Percentiles rank a stretch among this genome's conserved stretches.
Conservation (phyloP, 192 early-diverging fungal genomes). For the Dissophora ornata region DNA sequence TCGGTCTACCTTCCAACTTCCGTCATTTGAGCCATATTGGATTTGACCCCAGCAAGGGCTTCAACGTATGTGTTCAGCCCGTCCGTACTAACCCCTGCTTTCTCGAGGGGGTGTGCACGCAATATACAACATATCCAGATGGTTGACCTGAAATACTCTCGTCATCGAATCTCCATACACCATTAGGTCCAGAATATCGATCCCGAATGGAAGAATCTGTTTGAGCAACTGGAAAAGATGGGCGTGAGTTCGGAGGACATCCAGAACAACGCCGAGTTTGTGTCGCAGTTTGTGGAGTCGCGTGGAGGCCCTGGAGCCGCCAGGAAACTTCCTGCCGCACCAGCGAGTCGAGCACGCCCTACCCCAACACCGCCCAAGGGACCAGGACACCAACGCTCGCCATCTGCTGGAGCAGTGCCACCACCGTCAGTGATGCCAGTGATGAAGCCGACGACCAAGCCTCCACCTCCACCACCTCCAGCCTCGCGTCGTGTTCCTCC, state of each 20-base stretch:
- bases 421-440: slow-evolving; percentile 31
- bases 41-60: slow-evolving; percentile 68
- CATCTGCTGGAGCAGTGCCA: slow-evolving; percentile 34
- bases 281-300: slow-evolving; percentile 74
- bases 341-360: slow-evolving; percentile 32
- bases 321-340: slow-evolving; percentile 29
- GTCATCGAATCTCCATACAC: not conserved
- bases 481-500: slow-evolving; percentile 47
- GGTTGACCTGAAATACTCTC: no score
- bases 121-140: no score
- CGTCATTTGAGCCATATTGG: slow-evolving; percentile 73
- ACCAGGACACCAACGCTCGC: slow-evolving; percentile 46
- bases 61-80: slow-evolving; percentile 53
- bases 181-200: slow-evolving; percentile 72
- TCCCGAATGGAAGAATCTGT: slow-evolving; percentile 76
- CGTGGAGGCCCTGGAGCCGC: slow-evolving; percentile 61
- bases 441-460: slow-evolving; percentile 46
- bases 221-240: slow-evolving; percentile 73
- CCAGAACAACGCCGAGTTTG: slow-evolving; percentile 73
- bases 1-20: slow-evolving; percentile 62
- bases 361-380: slow-evolving; percentile 25
- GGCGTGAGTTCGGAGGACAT: slow-evolving; percentile 77
- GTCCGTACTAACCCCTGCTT: not conserved
- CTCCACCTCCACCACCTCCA: slow-evolving; percentile 53
- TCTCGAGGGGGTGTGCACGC: not conserved